Evolutionary conservation across 495 filamentous ascomycete genomes (phyloP), one percentile per base, ranked within the genome.

Genomic region (Cryomyces antarcticus): DNA sequence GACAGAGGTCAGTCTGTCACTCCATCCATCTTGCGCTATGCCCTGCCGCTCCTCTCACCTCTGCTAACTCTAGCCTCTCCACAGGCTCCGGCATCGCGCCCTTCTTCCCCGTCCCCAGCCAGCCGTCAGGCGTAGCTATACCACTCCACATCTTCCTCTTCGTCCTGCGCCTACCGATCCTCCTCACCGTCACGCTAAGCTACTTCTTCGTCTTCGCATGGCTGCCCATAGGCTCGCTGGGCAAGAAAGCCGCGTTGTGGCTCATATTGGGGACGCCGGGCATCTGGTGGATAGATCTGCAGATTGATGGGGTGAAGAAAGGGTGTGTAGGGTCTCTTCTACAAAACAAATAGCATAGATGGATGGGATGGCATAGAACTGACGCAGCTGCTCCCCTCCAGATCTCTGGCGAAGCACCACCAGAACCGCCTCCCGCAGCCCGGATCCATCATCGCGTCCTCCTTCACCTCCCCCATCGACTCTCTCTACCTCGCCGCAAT

Each of bases 221-320:
- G 72, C 70, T 95, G 2, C 87, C 85, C 0, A 73, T 93, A n/a
- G 83, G 82, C 1, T 74, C 73, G 7, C 56, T 84, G 31, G 60
- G 68, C 9, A 82, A 83, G 55, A 96, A 94, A 59, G 75, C 84
- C 11, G 68, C 78, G 34, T 56, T 96, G 29, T 96, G 92, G 88
- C 67, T 73, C 38, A 72, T 96, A 37, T 68, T 99, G 12, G 77
- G 74, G 30, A 77, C 86, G 24, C 82, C 85, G 0, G 87, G 87
- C 13, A 77, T 95, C 33, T 96, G 89, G 88, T 96, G 88, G 87
- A 79, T 94, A 40, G 89, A 96, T 60, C 67, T 99, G 0, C 87
- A 95, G 52, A 78, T 99, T 36, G 89, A 96, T 56, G 85, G 87
- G 30, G 89, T 99, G 31, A 79, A 78, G 60, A 85, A 83, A 65